Base-by-base conservation (phyloP, 192 early-diverging fungal species). In the Haplosporangium gracile region DNA sequence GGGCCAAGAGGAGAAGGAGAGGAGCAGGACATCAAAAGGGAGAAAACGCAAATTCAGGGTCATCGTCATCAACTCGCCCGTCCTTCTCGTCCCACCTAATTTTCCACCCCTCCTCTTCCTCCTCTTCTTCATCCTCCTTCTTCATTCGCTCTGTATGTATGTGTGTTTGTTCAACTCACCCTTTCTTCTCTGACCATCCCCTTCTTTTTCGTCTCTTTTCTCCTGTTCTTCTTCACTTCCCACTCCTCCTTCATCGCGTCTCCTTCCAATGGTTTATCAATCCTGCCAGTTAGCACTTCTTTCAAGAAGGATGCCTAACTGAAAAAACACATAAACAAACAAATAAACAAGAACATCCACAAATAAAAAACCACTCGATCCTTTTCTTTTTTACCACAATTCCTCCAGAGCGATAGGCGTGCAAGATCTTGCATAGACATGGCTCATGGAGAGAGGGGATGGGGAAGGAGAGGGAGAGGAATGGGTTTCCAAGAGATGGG, bases 21-120 rank as follows among this genome's bases (percentile, higher is more conserved):
- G 45, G 1, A 57, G 32, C 22, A 24, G 34, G 51, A 75, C 40
- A 32, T 53, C 36, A 65, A 65, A 34, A 65, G 60, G 11, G 29
- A 65, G 60, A 65, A 65, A 65, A 24, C 60, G 60, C 60, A 65
- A 9, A 65, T 65, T 65, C 60, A 65, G 60, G 60, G 60, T 65
- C 60, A 65, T 32, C 60, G 11, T 65, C 13, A 6, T 51, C 49
- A 51, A 22, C 18, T 32, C 60, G 1, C 60, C 26, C 32, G 60
- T 65, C 60, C n/a, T 65, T 32, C 11, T 65, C 60, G 13, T 65
- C 26, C 60, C 32, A 32, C 29, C 34, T 8, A 53, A 13, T 36
- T 55, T 34, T 40, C n/a, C 42, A 24, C 7, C 24, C 45, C 13
- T 26, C 29, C 71, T 45, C 20, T 45, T 72, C 42, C 43, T 34